Base-by-base conservation (phyloP, 441 rosid genomes). In the Cnidoscolus chayamansa region DNA sequence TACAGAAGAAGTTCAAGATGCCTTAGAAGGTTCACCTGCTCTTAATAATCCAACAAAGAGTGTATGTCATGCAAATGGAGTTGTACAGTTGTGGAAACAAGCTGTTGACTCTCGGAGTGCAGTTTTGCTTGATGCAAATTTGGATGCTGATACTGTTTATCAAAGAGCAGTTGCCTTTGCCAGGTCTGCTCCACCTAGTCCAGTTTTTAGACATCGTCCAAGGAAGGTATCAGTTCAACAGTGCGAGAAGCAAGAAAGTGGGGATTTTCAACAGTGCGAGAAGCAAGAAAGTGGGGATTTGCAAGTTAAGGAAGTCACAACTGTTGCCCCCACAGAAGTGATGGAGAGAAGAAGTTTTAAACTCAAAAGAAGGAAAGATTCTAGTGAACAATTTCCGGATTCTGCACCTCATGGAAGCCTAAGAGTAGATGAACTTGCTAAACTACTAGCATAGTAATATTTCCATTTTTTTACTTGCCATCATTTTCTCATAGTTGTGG, bases 41-140 rank as follows among this genome's bases (percentile, higher is more conserved):
- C 54, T 55, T 60, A 59, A 20, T 19, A 76, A 69, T 73, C 70
- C 67, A 32, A 65, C 73, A 63, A 76, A 71, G 16, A 49, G 47
- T 49, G 49, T 73, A 53, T 77, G 75, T 71, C 72, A 81, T 71
- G 55, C 80, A 1, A 85, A 80, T 57, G 83, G 81, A 74, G 80
- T 90, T 66, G 51, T 85, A 59, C 74, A 67, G 63, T 81, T 90
- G 73, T 75, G 81, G 85, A 84, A 81, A 63, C 78, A 87, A 78
- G 97, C 97, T 64, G 83, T 94, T 37, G 95, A 92, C 65, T 80
- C 71, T 49, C 96, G 97, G 67, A 74, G 73, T 77, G 98, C 97
- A 0, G 63, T 88, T 43, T 80, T 90, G 74, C 87, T 74, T 54
- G 78, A 75, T 59, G 79, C 72, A 35, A 60, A 75, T 63, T 81